Evolutionary conservation across 345 rosid species (phyloP).

Genomic region (Acer yangbiense): DNA sequence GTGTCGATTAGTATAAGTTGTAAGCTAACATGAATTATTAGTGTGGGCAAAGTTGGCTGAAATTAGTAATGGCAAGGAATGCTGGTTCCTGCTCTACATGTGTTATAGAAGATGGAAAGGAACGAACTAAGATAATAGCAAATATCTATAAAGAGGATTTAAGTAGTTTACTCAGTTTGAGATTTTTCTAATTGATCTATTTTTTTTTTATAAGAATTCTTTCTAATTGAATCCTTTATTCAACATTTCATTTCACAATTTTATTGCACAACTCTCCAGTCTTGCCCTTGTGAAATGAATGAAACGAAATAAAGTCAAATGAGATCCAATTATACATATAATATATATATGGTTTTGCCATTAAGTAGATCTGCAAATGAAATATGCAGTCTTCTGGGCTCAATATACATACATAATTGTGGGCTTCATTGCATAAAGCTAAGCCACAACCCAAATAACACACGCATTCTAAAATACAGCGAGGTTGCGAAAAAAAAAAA

Average conservation of each 20-base stretch:
- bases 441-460: conserved; percentile 27
- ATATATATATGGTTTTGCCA: background rate
- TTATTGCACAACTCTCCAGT: background rate
- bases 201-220: too few relatives aligned
- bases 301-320: background rate
- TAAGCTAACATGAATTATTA: too few relatives aligned
- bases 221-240: too few relatives aligned
- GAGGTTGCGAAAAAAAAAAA: background rate
- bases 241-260: background rate
- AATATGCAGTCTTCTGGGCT: background rate
- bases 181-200: too few relatives aligned
- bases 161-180: too few relatives aligned
- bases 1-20: too few relatives aligned
- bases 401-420: background rate
- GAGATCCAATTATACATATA: background rate
- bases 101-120: too few relatives aligned
- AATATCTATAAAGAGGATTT: too few relatives aligned
- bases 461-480: background rate
- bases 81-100: too few relatives aligned
- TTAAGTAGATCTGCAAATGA: background rate
- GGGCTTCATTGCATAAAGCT: conserved; percentile 32
- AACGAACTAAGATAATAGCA: too few relatives aligned
- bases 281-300: background rate
- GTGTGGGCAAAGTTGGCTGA: too few relatives aligned
- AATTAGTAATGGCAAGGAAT: too few relatives aligned